A percentile compares a stretch with the other conserved stretches of the same genome.
Evolutionary conservation across 2,329 filamentous ascomycete species (phyloP).

Genomic region (Fonsecaea pedrosoi): DNA sequence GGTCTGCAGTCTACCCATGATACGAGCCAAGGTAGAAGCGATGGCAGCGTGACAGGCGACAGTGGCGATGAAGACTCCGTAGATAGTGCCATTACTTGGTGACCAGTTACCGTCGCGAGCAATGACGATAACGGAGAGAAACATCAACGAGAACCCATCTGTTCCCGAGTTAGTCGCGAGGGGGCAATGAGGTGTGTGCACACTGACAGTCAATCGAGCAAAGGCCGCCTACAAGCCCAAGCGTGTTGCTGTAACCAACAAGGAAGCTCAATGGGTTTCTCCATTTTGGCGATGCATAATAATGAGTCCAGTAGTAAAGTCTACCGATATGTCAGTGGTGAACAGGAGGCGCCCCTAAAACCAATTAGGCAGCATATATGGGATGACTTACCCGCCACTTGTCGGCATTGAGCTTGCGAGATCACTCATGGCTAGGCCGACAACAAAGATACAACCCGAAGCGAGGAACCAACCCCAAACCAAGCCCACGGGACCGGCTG

Average conservation of each 20-base stretch:
- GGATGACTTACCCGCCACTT: conserved; percentile 50
- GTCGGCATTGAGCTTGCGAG: conserved; percentile 62
- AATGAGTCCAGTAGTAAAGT: conserved; percentile 68
- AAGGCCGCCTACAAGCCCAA: conserved; percentile 66
- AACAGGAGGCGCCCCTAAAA: neutral
- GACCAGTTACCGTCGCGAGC: conserved; percentile 63
- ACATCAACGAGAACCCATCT: conserved; percentile 62
- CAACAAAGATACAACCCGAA: conserved; percentile 63
- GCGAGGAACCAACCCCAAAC: conserved; percentile 69
- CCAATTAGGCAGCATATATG: neutral
- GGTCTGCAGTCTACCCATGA: conserved; percentile 67
- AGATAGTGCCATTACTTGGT: conserved; percentile 63
- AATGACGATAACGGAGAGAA: conserved; percentile 65
- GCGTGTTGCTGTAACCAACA: conserved; percentile 67
- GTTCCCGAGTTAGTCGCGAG: neutral
- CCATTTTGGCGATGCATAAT: conserved; percentile 62
- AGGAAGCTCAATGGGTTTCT: conserved; percentile 66
- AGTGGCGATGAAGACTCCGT: conserved; percentile 62
- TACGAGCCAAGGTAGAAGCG: conserved; percentile 59
- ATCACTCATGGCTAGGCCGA: conserved; percentile 65
- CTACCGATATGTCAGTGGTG: conserved; percentile 12
- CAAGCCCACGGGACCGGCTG: conserved; percentile 66
- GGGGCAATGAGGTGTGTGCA: conserved; percentile 26
- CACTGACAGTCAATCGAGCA: conserved; percentile 65
- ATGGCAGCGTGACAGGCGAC: conserved; percentile 63